Evolutionary conservation across 805 yeast species (phyloP), one percentile per base, ranked within the genome.

Genomic region (Metschnikowia reukaufii): DNA sequence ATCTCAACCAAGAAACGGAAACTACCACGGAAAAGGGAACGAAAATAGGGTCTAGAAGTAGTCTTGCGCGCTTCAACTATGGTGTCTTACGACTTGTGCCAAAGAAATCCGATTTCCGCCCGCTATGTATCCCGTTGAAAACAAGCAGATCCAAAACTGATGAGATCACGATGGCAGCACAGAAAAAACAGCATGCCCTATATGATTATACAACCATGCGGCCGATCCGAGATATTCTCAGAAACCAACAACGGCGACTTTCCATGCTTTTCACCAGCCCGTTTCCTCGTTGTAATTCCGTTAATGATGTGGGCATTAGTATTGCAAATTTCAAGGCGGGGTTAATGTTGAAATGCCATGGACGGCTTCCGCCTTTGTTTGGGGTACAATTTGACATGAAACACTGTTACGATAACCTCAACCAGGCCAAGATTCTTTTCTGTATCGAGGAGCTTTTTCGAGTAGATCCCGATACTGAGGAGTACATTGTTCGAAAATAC

Each of bases 381-480:
- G 77, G 77, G 13, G 68, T 86, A 20, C 88, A 86, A 54, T 86
- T 88, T 62, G 98, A 91, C 61, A 81, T 87, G 52, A 75, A 74
- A 45, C 75, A 83, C 3, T 89, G 96, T 46, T 91, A 81, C 61
- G 97, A 92, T 57, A 77, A 82, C 2, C 68, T 90, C 15, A 82
- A 86, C 13, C 78, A 76, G 38, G 52, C 57, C 0, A 72, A 70
- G 47, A 67, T 79, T 2, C 44, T 73, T 1, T 51, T 62, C 3
- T 58, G 73, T 23, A 53, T 78, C 1, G 54, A 59, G 1, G 44
- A 56, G 21, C 60, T 72, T 50, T 54, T 54, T 19, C 15, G 34
- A 12, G 36, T 31, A 8, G 54, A 51, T 20, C n/a, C 45, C 3
- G n/a, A 17, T 4, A 31, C 38, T 21, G 59, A 55, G 21, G 52